Percentiles rank a stretch among this genome's conserved stretches.
phyloP scores from a whole-genome alignment of 2,329 filamentous ascomycete genomes.

The Fusarium compactum region DNA sequence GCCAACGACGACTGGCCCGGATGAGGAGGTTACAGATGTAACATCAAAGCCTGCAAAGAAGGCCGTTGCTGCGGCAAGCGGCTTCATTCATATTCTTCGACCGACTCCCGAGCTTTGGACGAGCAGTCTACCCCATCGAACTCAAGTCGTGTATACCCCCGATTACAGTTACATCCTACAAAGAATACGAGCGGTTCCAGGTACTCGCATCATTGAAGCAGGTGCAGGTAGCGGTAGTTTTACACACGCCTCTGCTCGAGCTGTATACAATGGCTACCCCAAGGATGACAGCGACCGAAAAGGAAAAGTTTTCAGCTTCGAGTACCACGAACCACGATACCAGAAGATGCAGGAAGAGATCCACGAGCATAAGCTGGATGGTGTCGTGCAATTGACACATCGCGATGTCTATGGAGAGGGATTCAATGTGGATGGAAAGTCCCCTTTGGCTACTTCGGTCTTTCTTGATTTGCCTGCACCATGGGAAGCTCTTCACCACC shows the following conservation, averaged over 20 bases:
- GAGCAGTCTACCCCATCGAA: conserved; percentile 80
- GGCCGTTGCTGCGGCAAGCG: conserved; percentile 68
- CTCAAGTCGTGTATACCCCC: conserved; percentile 87
- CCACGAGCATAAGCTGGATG: conserved; percentile 72
- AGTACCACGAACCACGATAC: conserved; percentile 81
- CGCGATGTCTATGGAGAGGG: conserved; percentile 83
- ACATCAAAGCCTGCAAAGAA: conserved; percentile 58
- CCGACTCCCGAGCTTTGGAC: conserved; percentile 89
- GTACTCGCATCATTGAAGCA: conserved; percentile 80
- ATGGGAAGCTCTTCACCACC: conserved; percentile 81
- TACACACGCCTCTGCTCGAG: conserved; percentile 80
- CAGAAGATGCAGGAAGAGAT: conserved; percentile 78
- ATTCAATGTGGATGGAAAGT: conserved; percentile 71
- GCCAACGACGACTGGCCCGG: conserved; percentile 50
- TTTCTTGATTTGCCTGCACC: conserved; percentile 86
- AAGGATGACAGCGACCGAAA: conserved; percentile 56
- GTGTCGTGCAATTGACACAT: conserved; percentile 78
- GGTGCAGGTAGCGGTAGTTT: conserved; percentile 87
- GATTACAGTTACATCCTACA: conserved; percentile 89
- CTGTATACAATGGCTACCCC: conserved; percentile 80
- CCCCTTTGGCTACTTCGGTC: conserved; percentile 75
- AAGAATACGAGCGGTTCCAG: conserved; percentile 78
- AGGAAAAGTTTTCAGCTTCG: conserved; percentile 84
- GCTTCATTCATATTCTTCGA: conserved; percentile 82
- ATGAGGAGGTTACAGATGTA: conserved; percentile 50